phyloP scores from a whole-genome alignment of 495 filamentous ascomycete species.

The Tuber calosporum region DNA sequence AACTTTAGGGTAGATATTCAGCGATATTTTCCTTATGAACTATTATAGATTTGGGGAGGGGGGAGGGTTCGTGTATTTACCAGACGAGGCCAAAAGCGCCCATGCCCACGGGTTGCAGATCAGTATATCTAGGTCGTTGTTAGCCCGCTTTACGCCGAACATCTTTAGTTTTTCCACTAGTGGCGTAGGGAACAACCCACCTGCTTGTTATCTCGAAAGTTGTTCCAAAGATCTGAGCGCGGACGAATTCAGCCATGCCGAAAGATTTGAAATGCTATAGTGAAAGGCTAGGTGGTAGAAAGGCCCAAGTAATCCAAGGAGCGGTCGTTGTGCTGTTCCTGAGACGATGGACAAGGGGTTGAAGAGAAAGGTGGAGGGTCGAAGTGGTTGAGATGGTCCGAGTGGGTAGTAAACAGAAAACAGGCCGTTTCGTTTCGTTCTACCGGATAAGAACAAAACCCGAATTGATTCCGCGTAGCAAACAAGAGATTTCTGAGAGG shows the following conservation, averaged over 20 bases:
- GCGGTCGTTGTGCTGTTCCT: background rate
- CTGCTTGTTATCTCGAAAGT: conserved; percentile 99
- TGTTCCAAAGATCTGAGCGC: conserved; percentile 98
- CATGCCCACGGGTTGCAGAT: conserved; percentile 98
- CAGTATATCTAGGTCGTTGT: conserved; percentile 67
- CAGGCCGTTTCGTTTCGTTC: background rate
- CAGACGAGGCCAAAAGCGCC: conserved; percentile 97
- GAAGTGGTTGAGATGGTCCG: background rate
- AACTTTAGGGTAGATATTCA: conserved; percentile 51
- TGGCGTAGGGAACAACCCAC: conserved; percentile 48
- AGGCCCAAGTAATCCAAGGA: background rate
- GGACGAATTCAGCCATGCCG: conserved; percentile 95
- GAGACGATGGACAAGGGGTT: background rate
- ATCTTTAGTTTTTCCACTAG: conserved; percentile 14
- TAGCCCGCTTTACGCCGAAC: conserved; percentile 13
- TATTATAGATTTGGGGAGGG: background rate
- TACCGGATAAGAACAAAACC: background rate
- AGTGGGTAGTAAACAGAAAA: background rate
- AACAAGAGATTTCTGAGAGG: background rate
- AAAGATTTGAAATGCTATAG: conserved; percentile 18
- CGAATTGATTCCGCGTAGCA: background rate
- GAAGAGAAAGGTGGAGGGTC: background rate
- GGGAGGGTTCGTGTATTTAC: conserved; percentile 50
- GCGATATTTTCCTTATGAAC: background rate
- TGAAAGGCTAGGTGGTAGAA: background rate